Conservation (phyloP, 2,329 filamentous ascomycete genomes). For the Fusarium irregulare region DNA sequence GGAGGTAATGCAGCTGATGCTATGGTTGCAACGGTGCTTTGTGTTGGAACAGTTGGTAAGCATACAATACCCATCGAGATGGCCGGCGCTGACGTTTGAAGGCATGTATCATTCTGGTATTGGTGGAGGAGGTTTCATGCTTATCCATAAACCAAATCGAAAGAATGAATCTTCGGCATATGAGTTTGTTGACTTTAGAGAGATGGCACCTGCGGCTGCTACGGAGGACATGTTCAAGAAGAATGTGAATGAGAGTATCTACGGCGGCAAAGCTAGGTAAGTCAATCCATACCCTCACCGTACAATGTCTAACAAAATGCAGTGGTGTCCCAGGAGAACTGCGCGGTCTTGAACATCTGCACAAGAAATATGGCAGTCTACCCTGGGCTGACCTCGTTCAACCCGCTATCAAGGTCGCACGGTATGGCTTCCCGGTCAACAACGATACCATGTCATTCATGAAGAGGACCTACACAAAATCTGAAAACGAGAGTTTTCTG, state of each 20-base stretch:
- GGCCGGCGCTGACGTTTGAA: not conserved
- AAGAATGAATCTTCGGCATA: constrained; percentile 57
- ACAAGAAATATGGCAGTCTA: constrained; percentile 72
- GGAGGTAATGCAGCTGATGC: constrained; percentile 77
- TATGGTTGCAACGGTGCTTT: constrained; percentile 72
- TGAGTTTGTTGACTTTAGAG: constrained; percentile 87
- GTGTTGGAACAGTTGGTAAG: constrained; percentile 67
- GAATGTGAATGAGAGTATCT: constrained; percentile 71
- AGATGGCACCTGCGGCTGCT: constrained; percentile 83
- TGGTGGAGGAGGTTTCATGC: constrained; percentile 83
- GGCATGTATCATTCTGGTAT: constrained; percentile 76
- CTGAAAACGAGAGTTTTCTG: constrained; percentile 65
- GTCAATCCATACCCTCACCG: constrained; percentile 48
- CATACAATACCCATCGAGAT: accelerated
- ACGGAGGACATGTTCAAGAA: constrained; percentile 84
- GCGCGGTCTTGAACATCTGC: constrained; percentile 78
- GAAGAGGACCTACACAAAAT: constrained; percentile 58
- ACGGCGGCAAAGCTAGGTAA: constrained; percentile 77
- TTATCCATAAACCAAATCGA: constrained; percentile 73
- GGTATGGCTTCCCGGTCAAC: constrained; percentile 77
- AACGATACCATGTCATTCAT: constrained; percentile 76
- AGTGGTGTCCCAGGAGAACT: constrained; percentile 77
- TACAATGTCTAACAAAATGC: no score
- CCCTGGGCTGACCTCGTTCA: constrained; percentile 74
- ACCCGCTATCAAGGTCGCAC: constrained; percentile 78